Conservation (phyloP, 768 basidiomycete genomes). For the Ramaria sp. region DNA sequence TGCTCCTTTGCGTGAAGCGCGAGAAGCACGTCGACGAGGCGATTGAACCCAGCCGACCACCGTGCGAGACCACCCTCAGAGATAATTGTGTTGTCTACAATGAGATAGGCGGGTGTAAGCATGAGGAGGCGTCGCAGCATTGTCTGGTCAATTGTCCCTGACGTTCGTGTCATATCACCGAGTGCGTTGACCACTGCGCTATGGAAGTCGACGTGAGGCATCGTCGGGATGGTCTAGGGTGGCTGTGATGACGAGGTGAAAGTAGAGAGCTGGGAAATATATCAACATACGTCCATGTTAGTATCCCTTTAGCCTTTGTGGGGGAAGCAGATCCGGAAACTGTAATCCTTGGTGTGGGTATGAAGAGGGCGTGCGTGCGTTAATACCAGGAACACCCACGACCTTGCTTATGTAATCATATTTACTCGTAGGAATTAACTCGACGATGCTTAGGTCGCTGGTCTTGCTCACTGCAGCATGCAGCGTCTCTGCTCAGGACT, state of each 20-base stretch:
- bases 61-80: conserved; percentile 41
- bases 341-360: neutral
- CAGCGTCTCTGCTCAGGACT: neutral
- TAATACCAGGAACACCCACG: too few species aligned
- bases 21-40: conserved; percentile 60
- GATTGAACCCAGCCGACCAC: conserved; percentile 59
- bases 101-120: conserved; percentile 67
- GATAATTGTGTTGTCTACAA: conserved; percentile 63
- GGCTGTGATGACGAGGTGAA: neutral
- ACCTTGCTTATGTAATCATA: too few species aligned
- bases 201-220: conserved; percentile 46
- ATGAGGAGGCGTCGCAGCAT: conserved; percentile 52
- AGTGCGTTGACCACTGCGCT: conserved; percentile 48
- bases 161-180: conserved; percentile 35
- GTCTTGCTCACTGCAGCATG: conserved; percentile 1
- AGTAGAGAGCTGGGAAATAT: neutral
- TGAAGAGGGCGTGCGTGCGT: neutral
- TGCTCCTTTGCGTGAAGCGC: conserved; percentile 58
- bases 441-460: conserved; percentile 1
- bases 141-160: conserved; percentile 45
- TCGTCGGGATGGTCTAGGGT: neutral
- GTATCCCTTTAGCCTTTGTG: too few species aligned
- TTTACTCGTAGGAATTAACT: too few species aligned
- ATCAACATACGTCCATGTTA: neutral
- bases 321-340: too few species aligned